phyloP scores from a whole-genome alignment of 2,329 filamentous ascomycete genomes.

The Fusarium subtropicale region DNA sequence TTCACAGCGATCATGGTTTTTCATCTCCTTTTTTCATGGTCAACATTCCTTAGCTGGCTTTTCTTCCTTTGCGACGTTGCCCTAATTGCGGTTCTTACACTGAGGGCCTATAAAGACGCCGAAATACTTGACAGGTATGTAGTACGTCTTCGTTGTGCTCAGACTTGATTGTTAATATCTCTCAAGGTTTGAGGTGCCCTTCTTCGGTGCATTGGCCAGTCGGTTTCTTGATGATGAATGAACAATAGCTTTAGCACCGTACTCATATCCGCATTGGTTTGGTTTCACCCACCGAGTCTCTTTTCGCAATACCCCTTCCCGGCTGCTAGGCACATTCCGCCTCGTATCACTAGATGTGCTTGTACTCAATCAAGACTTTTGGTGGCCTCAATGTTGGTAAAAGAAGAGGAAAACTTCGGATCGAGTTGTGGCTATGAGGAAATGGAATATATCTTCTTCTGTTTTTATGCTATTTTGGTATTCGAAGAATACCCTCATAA shows the following conservation, averaged over 20 bases:
- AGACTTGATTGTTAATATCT: slow-evolving; percentile 7
- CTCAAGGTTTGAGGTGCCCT: slow-evolving; percentile 83
- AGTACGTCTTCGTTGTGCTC: not conserved
- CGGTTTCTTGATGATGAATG: slow-evolving; percentile 89
- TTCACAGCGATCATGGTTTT: slow-evolving; percentile 81
- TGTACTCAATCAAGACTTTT: not conserved
- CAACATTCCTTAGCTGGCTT: slow-evolving; percentile 83
- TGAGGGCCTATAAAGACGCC: slow-evolving; percentile 87
- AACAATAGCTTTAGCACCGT: slow-evolving; percentile 8
- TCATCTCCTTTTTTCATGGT: slow-evolving; percentile 90
- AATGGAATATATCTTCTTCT: not conserved
- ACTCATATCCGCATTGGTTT: not conserved
- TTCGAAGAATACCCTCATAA: not conserved
- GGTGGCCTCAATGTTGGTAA: not conserved
- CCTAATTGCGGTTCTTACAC: slow-evolving; percentile 79
- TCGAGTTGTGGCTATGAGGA: not conserved
- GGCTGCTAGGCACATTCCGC: slow-evolving; percentile 1
- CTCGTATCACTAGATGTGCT: not conserved
- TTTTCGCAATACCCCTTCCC: slow-evolving; percentile 33
- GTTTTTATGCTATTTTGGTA: not conserved
- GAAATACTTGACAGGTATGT: slow-evolving; percentile 70
- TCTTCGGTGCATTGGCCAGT: slow-evolving; percentile 87
- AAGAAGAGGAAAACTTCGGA: not conserved
- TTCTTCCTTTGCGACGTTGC: slow-evolving; percentile 80
- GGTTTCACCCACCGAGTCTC: slow-evolving; percentile 5